phyloP scores from a whole-genome alignment of 805 yeast species.

The Candida vartiovaarae region DNA sequence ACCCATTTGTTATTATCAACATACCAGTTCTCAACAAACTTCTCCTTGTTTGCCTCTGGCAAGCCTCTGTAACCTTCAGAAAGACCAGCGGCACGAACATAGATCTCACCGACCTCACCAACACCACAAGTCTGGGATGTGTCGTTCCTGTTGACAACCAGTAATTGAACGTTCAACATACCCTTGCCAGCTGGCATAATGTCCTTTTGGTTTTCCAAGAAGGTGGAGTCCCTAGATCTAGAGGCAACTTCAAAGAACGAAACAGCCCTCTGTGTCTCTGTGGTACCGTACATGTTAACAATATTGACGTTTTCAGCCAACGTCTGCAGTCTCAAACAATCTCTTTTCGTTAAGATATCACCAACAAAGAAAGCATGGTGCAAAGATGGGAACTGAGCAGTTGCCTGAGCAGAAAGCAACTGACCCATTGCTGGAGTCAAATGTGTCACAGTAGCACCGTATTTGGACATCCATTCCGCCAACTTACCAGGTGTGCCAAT shows the following conservation, averaged over 20 bases:
- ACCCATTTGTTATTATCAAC: constrained; percentile 60
- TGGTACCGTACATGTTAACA: constrained; percentile 98
- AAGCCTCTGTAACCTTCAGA: constrained; percentile 94
- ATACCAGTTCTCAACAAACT: constrained; percentile 90
- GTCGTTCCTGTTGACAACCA: constrained; percentile 89
- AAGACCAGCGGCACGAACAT: constrained; percentile 96
- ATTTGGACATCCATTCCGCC: constrained; percentile 94
- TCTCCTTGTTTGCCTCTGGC: constrained; percentile 81
- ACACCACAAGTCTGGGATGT: constrained; percentile 91
- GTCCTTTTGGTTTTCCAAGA: constrained; percentile 80
- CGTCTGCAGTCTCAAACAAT: constrained; percentile 86
- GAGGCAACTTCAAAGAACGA: constrained; percentile 87
- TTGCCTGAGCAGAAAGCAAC: constrained; percentile 89
- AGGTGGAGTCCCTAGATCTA: constrained; percentile 57
- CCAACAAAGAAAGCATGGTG: constrained; percentile 99
- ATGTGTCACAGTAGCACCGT: constrained; percentile 93
- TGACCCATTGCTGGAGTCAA: constrained; percentile 99
- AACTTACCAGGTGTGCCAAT: constrained; percentile 97
- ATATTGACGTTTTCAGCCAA: constrained; percentile 84
- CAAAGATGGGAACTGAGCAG: constrained; percentile 72
- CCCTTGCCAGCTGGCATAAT: constrained; percentile 99
- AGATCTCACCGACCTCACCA: constrained; percentile 98
- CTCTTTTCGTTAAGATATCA: constrained; percentile 94
- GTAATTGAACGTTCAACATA: constrained; percentile 89
- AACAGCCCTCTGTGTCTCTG: constrained; percentile 98